Evolutionary conservation across 768 basidiomycete species (phyloP), one percentile per base, ranked within the genome.

Genomic region (Rossbeevera mucosa): DNA sequence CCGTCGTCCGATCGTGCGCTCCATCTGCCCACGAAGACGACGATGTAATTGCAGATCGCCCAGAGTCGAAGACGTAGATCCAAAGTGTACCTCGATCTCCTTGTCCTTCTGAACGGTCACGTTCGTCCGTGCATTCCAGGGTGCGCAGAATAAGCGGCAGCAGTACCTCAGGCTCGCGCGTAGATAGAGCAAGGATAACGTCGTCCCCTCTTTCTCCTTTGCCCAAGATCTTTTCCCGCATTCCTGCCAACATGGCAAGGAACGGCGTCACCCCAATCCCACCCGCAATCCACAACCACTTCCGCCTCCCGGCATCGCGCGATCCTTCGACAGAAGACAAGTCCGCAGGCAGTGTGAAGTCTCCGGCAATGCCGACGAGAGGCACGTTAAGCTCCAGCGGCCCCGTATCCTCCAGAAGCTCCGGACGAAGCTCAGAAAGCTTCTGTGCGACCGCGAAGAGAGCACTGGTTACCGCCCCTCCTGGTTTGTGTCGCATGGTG

Each of bases 201-300:
- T n/a, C 30, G 11, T n/a, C 8, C 2, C n/a, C 40, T 3, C 28
- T 3, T 7, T 24, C 11, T 0, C 2, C 20, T 16, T 36, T 44
- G 20, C 29, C 18, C n/a, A 18, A 38, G 16, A 11, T 18, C 9
- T 20, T 40, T 33, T 48, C 48, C 24, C 44, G 33, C 47, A 60
- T 25, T 48, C 62, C 25, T 48, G 49, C 45, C 4, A 84, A 66
- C 81, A 85, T 81, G 28, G 76, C 77, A 26, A 86, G 63, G 66
- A 83, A 86, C 0, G 83, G 83, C 14, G 84, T 86, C 43, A 86
- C 53, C 2, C 85, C 84, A 48, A 86, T 85, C 1, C 84, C 83
- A 20, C 82, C 82, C 0, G 82, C 82, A 14, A 80, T 53, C 81
- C 80, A 85, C 38, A 83, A 59, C 48, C 80, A 64, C 43, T 69